A percentile compares a stretch with the other conserved stretches of the same genome.
phyloP scores from a whole-genome alignment of 225 moss, liverwort and hornwort genomes.

The Physcomitrellopsis africana region DNA sequence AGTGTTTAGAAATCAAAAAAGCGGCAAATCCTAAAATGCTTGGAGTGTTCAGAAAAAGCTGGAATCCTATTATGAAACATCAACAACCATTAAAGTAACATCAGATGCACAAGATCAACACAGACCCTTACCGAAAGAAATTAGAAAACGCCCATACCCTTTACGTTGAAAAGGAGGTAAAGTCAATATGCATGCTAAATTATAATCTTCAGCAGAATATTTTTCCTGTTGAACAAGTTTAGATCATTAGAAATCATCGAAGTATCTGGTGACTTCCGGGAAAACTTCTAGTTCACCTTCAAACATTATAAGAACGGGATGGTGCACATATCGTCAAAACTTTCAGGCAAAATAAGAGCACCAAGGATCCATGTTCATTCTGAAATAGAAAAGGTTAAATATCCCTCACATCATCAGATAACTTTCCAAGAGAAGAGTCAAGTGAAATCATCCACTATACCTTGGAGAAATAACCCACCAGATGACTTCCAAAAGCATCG shows the following conservation, averaged over 20 bases:
- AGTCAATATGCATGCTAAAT: conserved; percentile 92
- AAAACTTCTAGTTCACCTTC: conserved; percentile 23
- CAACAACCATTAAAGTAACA: conserved; percentile 1
- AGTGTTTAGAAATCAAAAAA: conserved; percentile 13
- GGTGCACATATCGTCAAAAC: conserved; percentile 18
- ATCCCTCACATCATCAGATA: neutral
- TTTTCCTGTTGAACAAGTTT: conserved; percentile 68
- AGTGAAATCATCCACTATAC: conserved; percentile 43
- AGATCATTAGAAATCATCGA: conserved; percentile 31
- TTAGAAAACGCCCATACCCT: conserved; percentile 95
- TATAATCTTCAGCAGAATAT: conserved; percentile 89
- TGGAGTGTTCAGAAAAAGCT: conserved; percentile 3
- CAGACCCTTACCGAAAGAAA: conserved; percentile 75
- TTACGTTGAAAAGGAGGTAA: conserved; percentile 96
- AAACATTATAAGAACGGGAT: conserved; percentile 9
- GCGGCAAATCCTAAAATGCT: neutral
- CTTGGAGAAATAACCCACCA: conserved; percentile 98
- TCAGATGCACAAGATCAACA: conserved; percentile 3
- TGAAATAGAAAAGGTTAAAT: neutral
- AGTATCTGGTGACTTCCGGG: conserved; percentile 17
- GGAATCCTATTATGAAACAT: conserved; percentile 16
- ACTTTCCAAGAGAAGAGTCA: neutral
- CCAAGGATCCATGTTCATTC: conserved; percentile 4
- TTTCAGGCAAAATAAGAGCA: conserved; percentile 24
- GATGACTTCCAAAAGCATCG: conserved; percentile 77